These are phyloP conservation scores for Ogataea paraovalis DNA, from an alignment of 805 yeast genomes.

Conservation along the genomic window DNA sequence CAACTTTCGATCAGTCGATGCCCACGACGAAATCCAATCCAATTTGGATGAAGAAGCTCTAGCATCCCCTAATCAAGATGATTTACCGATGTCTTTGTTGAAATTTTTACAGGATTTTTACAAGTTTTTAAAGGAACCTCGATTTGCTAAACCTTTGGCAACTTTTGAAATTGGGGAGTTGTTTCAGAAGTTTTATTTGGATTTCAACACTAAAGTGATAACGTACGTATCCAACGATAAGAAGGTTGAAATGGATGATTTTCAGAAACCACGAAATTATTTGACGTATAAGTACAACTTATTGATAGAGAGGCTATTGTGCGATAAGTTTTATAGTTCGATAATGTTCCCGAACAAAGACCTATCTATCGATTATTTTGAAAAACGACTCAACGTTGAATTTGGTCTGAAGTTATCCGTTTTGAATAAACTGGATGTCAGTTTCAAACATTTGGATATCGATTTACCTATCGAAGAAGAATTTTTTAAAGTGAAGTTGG, in stretches of 20 bases:
- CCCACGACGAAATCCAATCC: background rate
- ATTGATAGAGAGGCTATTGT: constrained; percentile 28
- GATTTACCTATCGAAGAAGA: constrained; percentile 26
- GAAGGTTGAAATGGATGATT: constrained; percentile 22
- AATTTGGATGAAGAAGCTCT: background rate
- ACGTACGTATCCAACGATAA: constrained; percentile 18
- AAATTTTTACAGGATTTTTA: constrained; percentile 26
- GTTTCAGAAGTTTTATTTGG: constrained; percentile 31
- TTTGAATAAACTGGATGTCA: constrained; percentile 23
- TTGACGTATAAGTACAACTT: constrained; percentile 26
- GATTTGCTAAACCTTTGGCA: constrained; percentile 33
- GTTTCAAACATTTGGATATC: constrained; percentile 27
- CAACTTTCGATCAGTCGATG: background rate
- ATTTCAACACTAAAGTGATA: constrained; percentile 21
- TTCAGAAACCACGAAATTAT: constrained; percentile 13
- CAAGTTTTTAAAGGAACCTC: constrained; percentile 32
- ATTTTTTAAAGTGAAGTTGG: constrained; percentile 18
- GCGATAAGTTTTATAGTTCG: constrained; percentile 32
- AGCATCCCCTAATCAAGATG: constrained; percentile 11
- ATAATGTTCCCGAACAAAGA: constrained; percentile 32
- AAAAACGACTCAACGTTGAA: constrained; percentile 21
- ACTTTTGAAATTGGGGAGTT: constrained; percentile 32
- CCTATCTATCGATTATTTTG: constrained; percentile 29
- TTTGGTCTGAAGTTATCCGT: constrained; percentile 27
- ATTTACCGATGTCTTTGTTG: constrained; percentile 25